Evolutionary conservation across 345 rosid genomes (phyloP).

Genomic region (Aquilaria yunnanensis): DNA sequence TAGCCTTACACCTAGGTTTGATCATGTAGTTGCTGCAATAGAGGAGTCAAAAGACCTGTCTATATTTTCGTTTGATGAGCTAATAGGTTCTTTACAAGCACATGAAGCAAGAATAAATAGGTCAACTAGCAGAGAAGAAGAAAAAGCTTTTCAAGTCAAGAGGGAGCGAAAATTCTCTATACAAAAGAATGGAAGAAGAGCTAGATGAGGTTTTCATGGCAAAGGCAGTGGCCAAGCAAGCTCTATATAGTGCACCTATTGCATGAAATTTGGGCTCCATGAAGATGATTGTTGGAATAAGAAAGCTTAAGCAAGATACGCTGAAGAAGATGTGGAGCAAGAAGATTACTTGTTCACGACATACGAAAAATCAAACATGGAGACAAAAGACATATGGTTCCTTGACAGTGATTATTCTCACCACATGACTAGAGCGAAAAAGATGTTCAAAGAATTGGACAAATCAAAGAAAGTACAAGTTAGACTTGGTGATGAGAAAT

Average conservation of each 20-base stretch:
- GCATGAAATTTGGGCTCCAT: not conserved
- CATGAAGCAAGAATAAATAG: slow-evolving; percentile 11
- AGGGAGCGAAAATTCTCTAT: not conserved
- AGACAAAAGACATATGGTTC: too few species aligned
- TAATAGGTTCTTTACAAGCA: slow-evolving; percentile 7
- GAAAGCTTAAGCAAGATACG: not conserved
- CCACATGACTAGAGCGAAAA: not conserved
- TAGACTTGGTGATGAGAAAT: too few species aligned
- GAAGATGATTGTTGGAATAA: not conserved
- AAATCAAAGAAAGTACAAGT: not conserved
- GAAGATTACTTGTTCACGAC: not conserved
- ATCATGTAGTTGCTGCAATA: slow-evolving; percentile 5
- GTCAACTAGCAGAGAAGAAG: not conserved
- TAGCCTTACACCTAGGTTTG: slow-evolving; percentile 9
- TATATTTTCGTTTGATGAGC: slow-evolving; percentile 10
- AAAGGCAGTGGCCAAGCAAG: not conserved
- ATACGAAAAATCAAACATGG: too few species aligned
- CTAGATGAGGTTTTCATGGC: not conserved
- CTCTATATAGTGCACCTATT: not conserved
- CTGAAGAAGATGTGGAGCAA: not conserved
- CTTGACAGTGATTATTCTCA: not conserved
- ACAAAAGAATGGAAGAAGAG: not conserved
- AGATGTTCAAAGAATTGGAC: not conserved
- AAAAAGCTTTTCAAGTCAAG: slow-evolving; percentile 3
- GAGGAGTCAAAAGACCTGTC: slow-evolving; percentile 11